A percentile compares a stretch with the other conserved stretches of the same genome.
These are phyloP conservation scores for Cenchrus purpureus DNA, from an alignment of 176 grass and related monocot species.

Conservation along the genomic window DNA sequence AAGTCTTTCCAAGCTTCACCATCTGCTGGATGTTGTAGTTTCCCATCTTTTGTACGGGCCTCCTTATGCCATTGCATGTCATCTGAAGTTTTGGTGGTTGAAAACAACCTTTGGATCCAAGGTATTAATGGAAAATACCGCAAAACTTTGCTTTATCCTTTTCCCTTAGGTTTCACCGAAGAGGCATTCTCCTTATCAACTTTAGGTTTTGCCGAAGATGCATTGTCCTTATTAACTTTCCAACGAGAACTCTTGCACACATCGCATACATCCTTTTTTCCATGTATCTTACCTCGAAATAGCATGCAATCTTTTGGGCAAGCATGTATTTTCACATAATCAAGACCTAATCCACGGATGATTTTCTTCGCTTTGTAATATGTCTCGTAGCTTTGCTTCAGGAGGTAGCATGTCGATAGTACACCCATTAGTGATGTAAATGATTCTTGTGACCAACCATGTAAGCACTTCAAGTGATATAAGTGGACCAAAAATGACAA, in stretches of 20 bases:
- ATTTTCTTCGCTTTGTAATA: constrained; percentile 31
- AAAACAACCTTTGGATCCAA: constrained; percentile 26
- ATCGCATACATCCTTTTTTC: not conserved
- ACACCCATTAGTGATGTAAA: not conserved
- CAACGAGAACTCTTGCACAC: not conserved
- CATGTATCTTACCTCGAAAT: not conserved
- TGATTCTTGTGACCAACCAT: constrained; percentile 3
- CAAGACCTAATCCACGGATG: not conserved
- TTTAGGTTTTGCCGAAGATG: not conserved
- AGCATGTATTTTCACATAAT: constrained; percentile 31
- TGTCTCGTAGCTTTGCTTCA: not conserved
- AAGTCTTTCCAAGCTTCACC: constrained; percentile 4
- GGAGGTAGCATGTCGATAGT: not conserved
- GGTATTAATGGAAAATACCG: constrained; percentile 43
- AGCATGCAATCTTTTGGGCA: constrained; percentile 29
- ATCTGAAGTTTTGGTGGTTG: not conserved
- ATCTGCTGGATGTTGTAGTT: not conserved
- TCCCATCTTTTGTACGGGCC: not conserved
- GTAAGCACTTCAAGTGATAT: not conserved
- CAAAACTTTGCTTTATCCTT: constrained; percentile 39
- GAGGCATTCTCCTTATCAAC: not conserved
- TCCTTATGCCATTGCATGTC: constrained; percentile 26
- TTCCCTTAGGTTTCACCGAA: not conserved
- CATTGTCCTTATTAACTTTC: not conserved
- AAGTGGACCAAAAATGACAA: not conserved